Conservation (phyloP, 208 protist genomes). For the Crithidia mellificae region DNA sequence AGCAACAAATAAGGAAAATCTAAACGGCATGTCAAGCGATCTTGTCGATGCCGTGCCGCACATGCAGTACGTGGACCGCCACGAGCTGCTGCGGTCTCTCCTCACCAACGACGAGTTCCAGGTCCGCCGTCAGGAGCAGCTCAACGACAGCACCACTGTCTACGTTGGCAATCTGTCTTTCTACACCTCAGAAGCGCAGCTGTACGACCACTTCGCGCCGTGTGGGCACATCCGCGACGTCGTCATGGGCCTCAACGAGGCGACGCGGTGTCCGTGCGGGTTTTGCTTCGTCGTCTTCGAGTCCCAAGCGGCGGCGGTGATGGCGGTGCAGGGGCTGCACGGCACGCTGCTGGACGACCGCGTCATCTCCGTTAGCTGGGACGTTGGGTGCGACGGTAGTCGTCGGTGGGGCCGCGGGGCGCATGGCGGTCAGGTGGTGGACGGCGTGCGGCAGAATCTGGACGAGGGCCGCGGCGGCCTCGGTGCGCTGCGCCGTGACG, state of each 20-base stretch:
- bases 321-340: conserved; percentile 88
- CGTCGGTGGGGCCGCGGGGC: conserved; percentile 86
- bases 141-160: conserved; percentile 85
- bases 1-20: no score
- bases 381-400: conserved; percentile 77
- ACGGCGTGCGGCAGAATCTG: conserved; percentile 90
- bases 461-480: conserved; percentile 92
- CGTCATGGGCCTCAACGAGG: conserved; percentile 97
- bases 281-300: conserved; percentile 99
- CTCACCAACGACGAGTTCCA: conserved; percentile 72
- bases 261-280: conserved; percentile 95
- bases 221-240: conserved; percentile 96
- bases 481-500: conserved; percentile 76
- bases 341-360: conserved; percentile 81
- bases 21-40: conserved; percentile 63
- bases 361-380: conserved; percentile 82
- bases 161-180: conserved; percentile 99
- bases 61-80: conserved; percentile 87
- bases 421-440: conserved; percentile 91
- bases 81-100: conserved; percentile 71
- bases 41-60: conserved; percentile 63
- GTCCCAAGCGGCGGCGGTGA: conserved; percentile 84
- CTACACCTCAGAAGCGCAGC: conserved; percentile 97
- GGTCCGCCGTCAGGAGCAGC: conserved; percentile 61
- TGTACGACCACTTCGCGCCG: conserved; percentile 94